These are phyloP conservation scores for Penicillium angulare DNA, from an alignment of 495 filamentous ascomycete genomes.

Conservation along the genomic window DNA sequence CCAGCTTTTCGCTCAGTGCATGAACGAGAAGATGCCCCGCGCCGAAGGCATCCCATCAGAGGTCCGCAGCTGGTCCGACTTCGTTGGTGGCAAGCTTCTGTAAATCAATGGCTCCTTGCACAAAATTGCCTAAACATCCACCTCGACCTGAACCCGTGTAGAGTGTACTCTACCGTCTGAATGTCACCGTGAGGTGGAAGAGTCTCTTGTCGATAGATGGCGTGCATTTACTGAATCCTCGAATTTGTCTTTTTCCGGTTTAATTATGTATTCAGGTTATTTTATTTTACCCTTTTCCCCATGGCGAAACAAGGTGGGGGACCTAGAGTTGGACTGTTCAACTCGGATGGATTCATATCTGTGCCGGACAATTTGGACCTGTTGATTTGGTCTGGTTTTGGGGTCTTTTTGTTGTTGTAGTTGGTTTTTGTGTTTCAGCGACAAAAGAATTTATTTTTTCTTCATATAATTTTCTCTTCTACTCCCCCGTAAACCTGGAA, in stretches of 20 bases:
- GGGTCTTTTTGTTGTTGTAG: slow-evolving; percentile 11
- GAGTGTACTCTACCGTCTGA: too few relatives aligned
- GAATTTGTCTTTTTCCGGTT: slow-evolving; percentile 7
- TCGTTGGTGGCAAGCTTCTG: slow-evolving; percentile 86
- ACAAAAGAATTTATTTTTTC: slow-evolving; percentile 22
- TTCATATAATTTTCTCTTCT: not conserved
- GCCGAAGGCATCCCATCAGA: slow-evolving; percentile 80
- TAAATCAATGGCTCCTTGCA: slow-evolving; percentile 45
- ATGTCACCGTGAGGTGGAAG: slow-evolving; percentile 28
- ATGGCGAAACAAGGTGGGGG: slow-evolving; percentile 21
- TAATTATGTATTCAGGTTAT: slow-evolving; percentile 4
- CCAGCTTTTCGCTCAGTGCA: slow-evolving; percentile 90
- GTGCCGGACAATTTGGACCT: slow-evolving; percentile 13
- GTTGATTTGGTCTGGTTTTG: slow-evolving; percentile 10
- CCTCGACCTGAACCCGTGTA: not conserved
- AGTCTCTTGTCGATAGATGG: slow-evolving; percentile 37
- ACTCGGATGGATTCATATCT: not conserved
- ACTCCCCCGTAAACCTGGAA: too few relatives aligned
- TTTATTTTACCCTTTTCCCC: slow-evolving; percentile 17
- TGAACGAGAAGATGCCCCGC: slow-evolving; percentile 90
- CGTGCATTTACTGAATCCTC: slow-evolving; percentile 18
- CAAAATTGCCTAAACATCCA: slow-evolving; percentile 22
- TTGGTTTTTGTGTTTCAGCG: slow-evolving; percentile 28
- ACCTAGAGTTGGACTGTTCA: slow-evolving; percentile 19
- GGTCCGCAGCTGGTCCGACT: slow-evolving; percentile 91